Evolutionary conservation across 768 basidiomycete genomes (phyloP).

Genomic region (Boletus vermiculosoides): DNA sequence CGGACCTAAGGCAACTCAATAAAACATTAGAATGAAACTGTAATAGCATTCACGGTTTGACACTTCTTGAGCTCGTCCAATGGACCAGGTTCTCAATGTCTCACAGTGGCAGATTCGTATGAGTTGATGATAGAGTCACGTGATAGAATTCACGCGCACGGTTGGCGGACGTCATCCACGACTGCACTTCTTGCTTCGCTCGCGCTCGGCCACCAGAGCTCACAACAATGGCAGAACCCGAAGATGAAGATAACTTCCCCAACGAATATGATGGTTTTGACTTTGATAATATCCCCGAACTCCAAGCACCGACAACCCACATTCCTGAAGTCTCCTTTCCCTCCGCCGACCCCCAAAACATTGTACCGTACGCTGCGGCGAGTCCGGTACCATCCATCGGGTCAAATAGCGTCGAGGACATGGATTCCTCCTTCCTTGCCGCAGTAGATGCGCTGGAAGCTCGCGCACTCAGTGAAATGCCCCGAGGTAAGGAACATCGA

Average conservation of each 20-base stretch:
- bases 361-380: neutral
- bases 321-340: constrained; percentile 1
- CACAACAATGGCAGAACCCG: constrained; percentile 24
- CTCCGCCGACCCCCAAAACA: neutral
- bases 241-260: constrained; percentile 51
- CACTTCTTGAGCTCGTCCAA: neutral
- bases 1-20: neutral
- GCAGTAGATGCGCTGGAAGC: constrained; percentile 50
- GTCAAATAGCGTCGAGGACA: constrained; percentile 12
- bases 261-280: constrained; percentile 54
- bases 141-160: neutral
- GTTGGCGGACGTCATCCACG: neutral
- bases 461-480: constrained; percentile 17
- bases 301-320: constrained; percentile 18
- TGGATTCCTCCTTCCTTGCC: constrained; percentile 30
- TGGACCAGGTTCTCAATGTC: too few relatives aligned
- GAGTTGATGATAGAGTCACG: neutral
- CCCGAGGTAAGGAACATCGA: constrained; percentile 9
- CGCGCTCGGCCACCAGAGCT: neutral
- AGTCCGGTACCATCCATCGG: constrained; percentile 14
- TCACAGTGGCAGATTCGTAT: too few relatives aligned
- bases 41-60: neutral
- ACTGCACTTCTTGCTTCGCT: neutral
- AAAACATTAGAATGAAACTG: neutral
- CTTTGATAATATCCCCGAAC: constrained; percentile 40